Evolutionary conservation across 179 eudicot genomes (phyloP).

Genomic region (Sideroxylon spinosum): DNA sequence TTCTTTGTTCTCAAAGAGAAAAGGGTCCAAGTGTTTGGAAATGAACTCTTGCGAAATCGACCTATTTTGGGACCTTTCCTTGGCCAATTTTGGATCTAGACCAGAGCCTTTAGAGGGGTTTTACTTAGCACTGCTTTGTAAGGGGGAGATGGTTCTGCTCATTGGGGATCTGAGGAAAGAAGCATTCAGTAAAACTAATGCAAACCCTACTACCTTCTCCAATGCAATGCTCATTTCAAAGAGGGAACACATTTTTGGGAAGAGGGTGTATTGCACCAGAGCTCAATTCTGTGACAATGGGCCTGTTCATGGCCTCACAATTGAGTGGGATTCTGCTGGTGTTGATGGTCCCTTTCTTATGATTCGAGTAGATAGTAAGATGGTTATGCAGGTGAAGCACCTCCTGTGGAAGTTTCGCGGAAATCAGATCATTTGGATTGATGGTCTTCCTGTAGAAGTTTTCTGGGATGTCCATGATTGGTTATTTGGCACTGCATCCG

Average conservation of each 20-base stretch:
- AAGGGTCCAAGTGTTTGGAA: slow-evolving; percentile 40
- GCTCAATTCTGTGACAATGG: slow-evolving; percentile 49
- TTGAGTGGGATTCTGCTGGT: slow-evolving; percentile 39
- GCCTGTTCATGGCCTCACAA: slow-evolving; percentile 42
- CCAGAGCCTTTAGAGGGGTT: slow-evolving; percentile 54
- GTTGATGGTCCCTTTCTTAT: slow-evolving; percentile 39
- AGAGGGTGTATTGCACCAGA: slow-evolving; percentile 38
- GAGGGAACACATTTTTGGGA: slow-evolving; percentile 55
- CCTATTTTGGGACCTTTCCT: slow-evolving; percentile 50
- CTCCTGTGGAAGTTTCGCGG: slow-evolving; percentile 71
- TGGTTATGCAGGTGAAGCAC: slow-evolving; percentile 52
- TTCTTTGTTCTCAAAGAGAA: slow-evolving; percentile 43
- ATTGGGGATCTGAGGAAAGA: slow-evolving; percentile 49
- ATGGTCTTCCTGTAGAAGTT: slow-evolving; percentile 58
- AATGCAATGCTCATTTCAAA: slow-evolving; percentile 36
- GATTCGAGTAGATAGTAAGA: slow-evolving; percentile 47
- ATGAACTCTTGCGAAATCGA: slow-evolving; percentile 32
- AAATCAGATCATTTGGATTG: slow-evolving; percentile 47
- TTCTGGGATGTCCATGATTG: slow-evolving; percentile 77
- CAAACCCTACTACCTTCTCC: slow-evolving; percentile 20
- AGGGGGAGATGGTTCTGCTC: slow-evolving; percentile 34
- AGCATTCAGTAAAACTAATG: slow-evolving; percentile 37
- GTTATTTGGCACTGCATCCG: slow-evolving; percentile 39
- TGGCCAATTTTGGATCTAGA: slow-evolving; percentile 45
- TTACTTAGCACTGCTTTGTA: slow-evolving; percentile 43